phyloP scores from a whole-genome alignment of 345 rosid species.

The Aquilaria yunnanensis region DNA sequence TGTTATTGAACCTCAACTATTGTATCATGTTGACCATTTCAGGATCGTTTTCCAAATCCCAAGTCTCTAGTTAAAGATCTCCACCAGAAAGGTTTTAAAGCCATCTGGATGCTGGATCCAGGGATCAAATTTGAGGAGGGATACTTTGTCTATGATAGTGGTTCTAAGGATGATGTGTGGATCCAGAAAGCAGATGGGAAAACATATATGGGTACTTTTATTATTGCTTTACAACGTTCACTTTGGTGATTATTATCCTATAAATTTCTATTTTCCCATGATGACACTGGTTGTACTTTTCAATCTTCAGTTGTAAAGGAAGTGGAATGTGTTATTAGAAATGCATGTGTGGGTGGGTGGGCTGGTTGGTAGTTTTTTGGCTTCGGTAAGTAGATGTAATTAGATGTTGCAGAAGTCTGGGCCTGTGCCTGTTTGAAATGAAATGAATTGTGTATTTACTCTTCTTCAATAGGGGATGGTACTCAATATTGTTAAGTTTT shows the following conservation, averaged over 20 bases:
- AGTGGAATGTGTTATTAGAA: too few species aligned
- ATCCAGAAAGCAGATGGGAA: slow-evolving; percentile 57
- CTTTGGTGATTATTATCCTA: background rate
- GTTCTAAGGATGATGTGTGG: slow-evolving; percentile 60
- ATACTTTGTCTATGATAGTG: slow-evolving; percentile 62
- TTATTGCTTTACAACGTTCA: slow-evolving; percentile 2
- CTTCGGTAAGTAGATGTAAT: too few species aligned
- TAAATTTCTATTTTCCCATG: background rate
- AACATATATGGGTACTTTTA: slow-evolving; percentile 51
- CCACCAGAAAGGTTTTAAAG: slow-evolving; percentile 65
- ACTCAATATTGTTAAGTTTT: too few species aligned
- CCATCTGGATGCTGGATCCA: slow-evolving; percentile 96
- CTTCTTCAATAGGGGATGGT: too few species aligned
- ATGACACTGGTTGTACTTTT: too few species aligned
- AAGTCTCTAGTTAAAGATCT: slow-evolving; percentile 54
- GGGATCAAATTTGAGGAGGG: slow-evolving; percentile 82
- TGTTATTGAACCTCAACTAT: background rate
- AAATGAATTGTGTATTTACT: too few species aligned
- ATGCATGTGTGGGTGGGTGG: too few species aligned
- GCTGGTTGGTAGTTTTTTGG: too few species aligned
- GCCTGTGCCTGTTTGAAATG: too few species aligned
- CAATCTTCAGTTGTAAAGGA: too few species aligned
- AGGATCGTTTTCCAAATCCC: slow-evolving; percentile 74
- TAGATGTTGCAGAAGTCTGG: too few species aligned
- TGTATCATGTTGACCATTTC: slow-evolving; percentile 5